Evolutionary conservation across 352 stramenopile species (phyloP), one percentile per base, ranked within the genome.

Genomic region (Pythium volutum): DNA sequence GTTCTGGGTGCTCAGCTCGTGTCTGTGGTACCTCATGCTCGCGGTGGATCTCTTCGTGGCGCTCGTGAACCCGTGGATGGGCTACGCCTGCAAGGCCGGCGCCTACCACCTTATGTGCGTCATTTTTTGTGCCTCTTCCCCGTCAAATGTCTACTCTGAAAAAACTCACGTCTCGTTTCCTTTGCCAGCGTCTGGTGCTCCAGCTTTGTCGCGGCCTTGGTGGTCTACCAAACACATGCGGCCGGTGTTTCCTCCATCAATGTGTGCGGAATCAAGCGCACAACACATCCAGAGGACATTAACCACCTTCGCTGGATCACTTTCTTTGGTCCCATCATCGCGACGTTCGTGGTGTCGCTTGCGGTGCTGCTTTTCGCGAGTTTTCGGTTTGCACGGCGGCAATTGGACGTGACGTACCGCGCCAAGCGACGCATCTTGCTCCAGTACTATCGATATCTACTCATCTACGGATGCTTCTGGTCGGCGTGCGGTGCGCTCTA

Each of bases 1-100:
- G 79, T 95, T 95, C 60, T 95, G 90, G 65, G 34, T 88, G 18
- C 69, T 92, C 15, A 79, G 79, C 2, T 75, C 81, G 39, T 73
- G 57, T n/a, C 64, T 73, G 9, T 95, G 85, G 85, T 93, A 93
- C 66, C 69, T 93, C 49, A 95, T 93, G 85, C 75, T 95, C 26
- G 78, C 85, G 38, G 55, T 93, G 27, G 85, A 93, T 62, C 74
- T 95, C 53, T 77, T 95, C 20, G 80, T 95, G 57, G 85, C 83
- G 51, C 80, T 95, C 43, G 83, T 95, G 43, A 93, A 95, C 63
- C 85, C 85, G 8, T 93, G 85, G 85, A 93, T 93, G 81, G 83
- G 85, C 50, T 95, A 95, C 67, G 75, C 80, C 14, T 91, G 84
- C 77, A 95, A 95, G 59, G 76, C 83, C 15, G 89, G 85, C 81